Evolutionary conservation across 305 asterid species (phyloP).

Genomic region (Nicotiana rustica): DNA sequence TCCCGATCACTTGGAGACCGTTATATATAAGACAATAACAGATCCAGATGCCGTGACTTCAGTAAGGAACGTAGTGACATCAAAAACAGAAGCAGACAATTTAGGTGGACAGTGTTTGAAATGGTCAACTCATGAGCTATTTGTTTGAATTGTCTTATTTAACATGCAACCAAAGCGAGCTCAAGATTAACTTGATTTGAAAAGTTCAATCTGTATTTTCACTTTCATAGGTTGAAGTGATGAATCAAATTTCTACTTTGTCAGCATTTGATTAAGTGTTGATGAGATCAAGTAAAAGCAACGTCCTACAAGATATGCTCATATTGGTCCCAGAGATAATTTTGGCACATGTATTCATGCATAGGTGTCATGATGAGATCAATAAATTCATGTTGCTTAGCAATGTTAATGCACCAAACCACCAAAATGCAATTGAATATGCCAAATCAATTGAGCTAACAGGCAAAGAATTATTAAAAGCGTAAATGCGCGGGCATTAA

Average conservation of each 20-base stretch:
- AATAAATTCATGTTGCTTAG: background rate
- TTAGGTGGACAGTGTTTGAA: background rate
- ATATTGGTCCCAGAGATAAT: background rate
- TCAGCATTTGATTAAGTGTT: background rate
- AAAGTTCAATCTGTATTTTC: background rate
- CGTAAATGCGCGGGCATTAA: background rate
- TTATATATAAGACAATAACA: background rate
- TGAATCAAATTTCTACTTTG: background rate
- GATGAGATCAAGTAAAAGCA: background rate
- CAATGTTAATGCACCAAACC: conserved; percentile 5
- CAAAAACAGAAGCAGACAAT: background rate
- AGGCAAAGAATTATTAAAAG: background rate
- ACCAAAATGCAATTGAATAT: background rate
- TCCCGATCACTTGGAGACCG: background rate
- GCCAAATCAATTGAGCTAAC: background rate
- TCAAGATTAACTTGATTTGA: background rate
- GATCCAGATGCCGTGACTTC: background rate
- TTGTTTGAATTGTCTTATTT: background rate
- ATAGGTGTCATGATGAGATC: background rate
- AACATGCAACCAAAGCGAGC: background rate
- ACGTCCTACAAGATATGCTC: background rate
- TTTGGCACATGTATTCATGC: background rate
- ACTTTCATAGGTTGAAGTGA: conserved; percentile 4
- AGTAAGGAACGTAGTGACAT: background rate
- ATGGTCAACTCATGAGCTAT: conserved; percentile 5